These are phyloP conservation scores for Rugonectria rugulosa DNA, from an alignment of 2,329 filamentous ascomycete species.

Conservation along the genomic window DNA sequence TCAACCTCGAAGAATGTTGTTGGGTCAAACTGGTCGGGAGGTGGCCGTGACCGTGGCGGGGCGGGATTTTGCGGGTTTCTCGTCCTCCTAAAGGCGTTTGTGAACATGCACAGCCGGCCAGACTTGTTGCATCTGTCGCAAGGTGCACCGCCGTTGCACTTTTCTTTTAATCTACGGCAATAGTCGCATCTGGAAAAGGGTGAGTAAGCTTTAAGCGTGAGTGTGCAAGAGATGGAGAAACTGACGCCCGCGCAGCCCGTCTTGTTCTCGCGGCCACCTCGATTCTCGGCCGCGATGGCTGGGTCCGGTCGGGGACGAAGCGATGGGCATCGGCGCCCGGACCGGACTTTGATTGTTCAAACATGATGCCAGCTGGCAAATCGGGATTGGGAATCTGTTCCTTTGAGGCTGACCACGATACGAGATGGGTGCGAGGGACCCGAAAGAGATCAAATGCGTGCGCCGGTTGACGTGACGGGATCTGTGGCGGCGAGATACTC, in stretches of 20 bases:
- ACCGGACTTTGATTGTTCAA: not conserved
- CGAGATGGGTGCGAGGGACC: not conserved
- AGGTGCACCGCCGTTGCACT: conserved; percentile 25
- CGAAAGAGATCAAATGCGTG: too few species aligned
- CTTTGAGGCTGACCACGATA: not conserved
- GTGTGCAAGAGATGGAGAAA: not conserved
- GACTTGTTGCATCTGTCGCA: conserved; percentile 32
- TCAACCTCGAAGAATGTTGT: conserved; percentile 23
- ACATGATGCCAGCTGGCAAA: not conserved
- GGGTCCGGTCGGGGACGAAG: not conserved
- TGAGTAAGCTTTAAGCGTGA: not conserved
- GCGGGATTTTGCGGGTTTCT: conserved; percentile 7
- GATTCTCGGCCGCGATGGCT: not conserved
- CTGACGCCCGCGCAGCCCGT: conserved; percentile 9
- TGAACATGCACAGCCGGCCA: conserved; percentile 23
- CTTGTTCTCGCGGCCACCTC: not conserved
- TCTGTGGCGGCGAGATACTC: not conserved
- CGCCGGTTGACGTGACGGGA: not conserved
- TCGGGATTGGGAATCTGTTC: not conserved
- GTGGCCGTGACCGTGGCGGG: not conserved
- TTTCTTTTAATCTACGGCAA: conserved; percentile 33
- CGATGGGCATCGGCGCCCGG: not conserved
- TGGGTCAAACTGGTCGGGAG: not conserved
- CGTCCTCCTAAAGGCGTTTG: conserved; percentile 21
- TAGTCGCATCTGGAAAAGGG: conserved; percentile 26